These are phyloP conservation scores for Heliocybe sulcata DNA, from an alignment of 1,284 basidiomycete species.

Conservation along the genomic window DNA sequence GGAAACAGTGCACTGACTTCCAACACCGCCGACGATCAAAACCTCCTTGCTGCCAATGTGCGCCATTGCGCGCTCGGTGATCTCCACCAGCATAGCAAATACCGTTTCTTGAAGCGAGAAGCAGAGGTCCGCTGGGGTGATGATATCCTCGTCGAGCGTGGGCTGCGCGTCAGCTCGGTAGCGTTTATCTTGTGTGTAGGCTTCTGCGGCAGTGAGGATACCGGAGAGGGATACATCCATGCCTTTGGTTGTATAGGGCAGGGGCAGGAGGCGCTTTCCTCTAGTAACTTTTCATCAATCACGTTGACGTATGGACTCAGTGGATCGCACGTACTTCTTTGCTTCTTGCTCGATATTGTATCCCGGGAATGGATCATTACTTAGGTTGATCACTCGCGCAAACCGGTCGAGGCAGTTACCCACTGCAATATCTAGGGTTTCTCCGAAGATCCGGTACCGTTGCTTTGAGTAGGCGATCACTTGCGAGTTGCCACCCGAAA, in stretches of 20 bases:
- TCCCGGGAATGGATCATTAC: conserved; percentile 96
- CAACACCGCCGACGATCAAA: conserved; percentile 96
- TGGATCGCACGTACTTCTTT: conserved; percentile 56
- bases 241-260: conserved; percentile 97
- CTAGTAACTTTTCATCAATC: conserved; percentile 23
- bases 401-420: conserved; percentile 98
- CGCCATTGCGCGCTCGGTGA: conserved; percentile 98
- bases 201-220: conserved; percentile 84
- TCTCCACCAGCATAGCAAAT: conserved; percentile 99
- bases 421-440: conserved; percentile 98
- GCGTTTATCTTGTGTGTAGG: conserved; percentile 77
- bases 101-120: conserved; percentile 97
- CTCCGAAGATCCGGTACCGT: conserved; percentile 97
- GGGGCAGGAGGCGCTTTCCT: conserved; percentile 66
- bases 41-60: conserved; percentile 96
- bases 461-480: conserved; percentile 98
- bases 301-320: neutral
- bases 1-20: conserved; percentile 59
- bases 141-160: conserved; percentile 48
- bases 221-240: conserved; percentile 98
- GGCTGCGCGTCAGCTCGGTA: conserved; percentile 40
- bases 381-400: conserved; percentile 91
- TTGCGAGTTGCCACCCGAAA: conserved; percentile 98
- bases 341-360: conserved; percentile 98
- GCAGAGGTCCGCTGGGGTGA: conserved; percentile 92